Percentiles rank a stretch among this genome's conserved stretches.
phyloP scores from a whole-genome alignment of 257 asterid species.

The Gentiana dahurica region DNA sequence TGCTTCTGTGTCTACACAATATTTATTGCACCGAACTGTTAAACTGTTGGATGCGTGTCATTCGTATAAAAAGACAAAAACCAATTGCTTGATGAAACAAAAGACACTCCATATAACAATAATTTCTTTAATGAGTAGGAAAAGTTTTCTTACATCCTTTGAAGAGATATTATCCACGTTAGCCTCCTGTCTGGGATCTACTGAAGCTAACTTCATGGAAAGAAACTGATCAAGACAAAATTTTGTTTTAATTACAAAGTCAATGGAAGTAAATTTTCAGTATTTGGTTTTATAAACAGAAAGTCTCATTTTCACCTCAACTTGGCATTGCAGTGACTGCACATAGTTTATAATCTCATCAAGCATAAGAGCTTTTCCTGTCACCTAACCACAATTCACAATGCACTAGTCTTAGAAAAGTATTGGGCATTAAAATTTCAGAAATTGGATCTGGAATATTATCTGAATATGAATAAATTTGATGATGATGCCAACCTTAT shows the following conservation, averaged over 20 bases:
- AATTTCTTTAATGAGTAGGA: not conserved
- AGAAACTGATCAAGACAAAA: constrained; percentile 42
- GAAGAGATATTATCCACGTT: constrained; percentile 41
- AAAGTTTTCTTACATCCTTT: constrained; percentile 45
- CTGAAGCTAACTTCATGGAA: constrained; percentile 83
- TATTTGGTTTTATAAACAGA: not conserved
- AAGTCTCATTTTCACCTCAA: constrained; percentile 48
- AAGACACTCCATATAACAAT: not conserved
- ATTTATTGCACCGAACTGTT: no score
- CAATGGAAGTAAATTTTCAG: no score
- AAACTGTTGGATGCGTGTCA: no score
- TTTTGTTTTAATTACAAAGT: no score
- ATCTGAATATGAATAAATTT: not conserved
- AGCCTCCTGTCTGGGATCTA: constrained; percentile 63
- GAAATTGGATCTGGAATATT: not conserved
- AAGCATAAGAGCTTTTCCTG: constrained; percentile 93
- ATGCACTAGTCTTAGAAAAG: constrained; percentile 1
- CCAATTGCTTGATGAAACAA: not conserved
- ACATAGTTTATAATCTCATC: constrained; percentile 93
- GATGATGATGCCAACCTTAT: constrained; percentile 41
- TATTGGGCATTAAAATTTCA: not conserved
- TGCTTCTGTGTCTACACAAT: no score
- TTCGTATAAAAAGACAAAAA: no score
- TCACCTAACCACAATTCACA: constrained; percentile 41
- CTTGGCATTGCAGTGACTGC: constrained; percentile 90